These are phyloP conservation scores for Phoenix roebelenii DNA, from an alignment of 176 grass and related monocot genomes.

Conservation along the genomic window DNA sequence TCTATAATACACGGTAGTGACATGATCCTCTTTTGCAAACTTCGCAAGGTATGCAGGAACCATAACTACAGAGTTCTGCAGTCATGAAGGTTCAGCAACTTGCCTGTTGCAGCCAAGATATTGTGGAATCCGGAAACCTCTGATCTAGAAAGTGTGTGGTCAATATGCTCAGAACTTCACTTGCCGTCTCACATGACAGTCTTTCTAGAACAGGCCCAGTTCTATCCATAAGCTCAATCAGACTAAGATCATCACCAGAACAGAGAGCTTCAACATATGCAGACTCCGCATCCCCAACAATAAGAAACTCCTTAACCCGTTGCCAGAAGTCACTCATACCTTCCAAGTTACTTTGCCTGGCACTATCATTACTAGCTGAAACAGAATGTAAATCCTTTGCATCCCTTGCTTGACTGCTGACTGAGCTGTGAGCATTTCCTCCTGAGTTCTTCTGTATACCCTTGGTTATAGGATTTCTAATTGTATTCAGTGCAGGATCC, in stretches of 20 bases:
- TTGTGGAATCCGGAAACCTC: slow-evolving; percentile 38
- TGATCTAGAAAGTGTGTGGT: slow-evolving; percentile 44
- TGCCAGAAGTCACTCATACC: too few relatives aligned
- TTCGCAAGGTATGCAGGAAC: too few relatives aligned
- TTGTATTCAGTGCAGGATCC: slow-evolving; percentile 1
- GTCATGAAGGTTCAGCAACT: background rate
- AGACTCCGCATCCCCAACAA: slow-evolving; percentile 47
- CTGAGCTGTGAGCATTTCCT: background rate
- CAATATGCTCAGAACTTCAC: slow-evolving; percentile 29
- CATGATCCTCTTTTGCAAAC: too few relatives aligned
- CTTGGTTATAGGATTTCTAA: slow-evolving; percentile 8
- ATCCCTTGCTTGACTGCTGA: too few relatives aligned
- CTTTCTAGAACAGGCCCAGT: slow-evolving; percentile 82
- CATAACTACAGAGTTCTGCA: too few relatives aligned
- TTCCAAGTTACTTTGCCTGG: background rate
- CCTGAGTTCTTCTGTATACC: slow-evolving; percentile 13
- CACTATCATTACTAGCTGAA: slow-evolving; percentile 2
- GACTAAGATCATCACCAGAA: slow-evolving; percentile 40
- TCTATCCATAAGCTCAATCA: slow-evolving; percentile 80
- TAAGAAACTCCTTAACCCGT: slow-evolving; percentile 16
- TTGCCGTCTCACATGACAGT: slow-evolving; percentile 54
- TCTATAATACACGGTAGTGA: too few relatives aligned
- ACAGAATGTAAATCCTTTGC: too few relatives aligned
- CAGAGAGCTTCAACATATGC: slow-evolving; percentile 56
- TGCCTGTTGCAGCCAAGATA: slow-evolving; percentile 92